Conservation (phyloP, 75 land plant species). For the Pinus tabuliformis region DNA sequence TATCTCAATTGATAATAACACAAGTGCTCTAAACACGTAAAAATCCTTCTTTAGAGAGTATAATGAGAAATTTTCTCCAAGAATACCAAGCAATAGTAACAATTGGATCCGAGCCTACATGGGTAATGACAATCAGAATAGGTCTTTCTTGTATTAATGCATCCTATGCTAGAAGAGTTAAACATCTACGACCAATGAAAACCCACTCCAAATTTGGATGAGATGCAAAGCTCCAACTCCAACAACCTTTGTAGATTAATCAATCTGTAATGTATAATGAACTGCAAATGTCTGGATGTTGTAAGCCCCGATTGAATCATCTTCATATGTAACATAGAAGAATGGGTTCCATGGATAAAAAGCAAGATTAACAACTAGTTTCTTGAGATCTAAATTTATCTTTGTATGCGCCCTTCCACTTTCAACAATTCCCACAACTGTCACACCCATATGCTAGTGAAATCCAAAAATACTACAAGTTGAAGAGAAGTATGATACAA, state of each 20-base stretch:
- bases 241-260: conserved; percentile 82
- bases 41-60: conserved; percentile 86
- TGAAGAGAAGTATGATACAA: too few relatives aligned
- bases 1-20: conserved; percentile 70
- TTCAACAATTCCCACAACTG: conserved; percentile 97
- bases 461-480: too few relatives aligned
- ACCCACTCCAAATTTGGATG: conserved; percentile 96
- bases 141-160: conserved; percentile 85
- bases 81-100: conserved; percentile 80
- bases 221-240: conserved; percentile 98
- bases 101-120: conserved; percentile 53
- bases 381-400: conserved; percentile 96
- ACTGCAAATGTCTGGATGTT: conserved; percentile 90
- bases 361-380: conserved; percentile 93
- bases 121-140: conserved; percentile 56
- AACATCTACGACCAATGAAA: conserved; percentile 92
- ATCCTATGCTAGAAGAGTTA: conserved; percentile 97
- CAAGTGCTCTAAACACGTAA: conserved; percentile 91
- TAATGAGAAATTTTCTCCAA: conserved; percentile 65
- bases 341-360: conserved; percentile 96
- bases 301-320: conserved; percentile 92
- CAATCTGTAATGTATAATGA: conserved; percentile 91
- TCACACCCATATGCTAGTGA: not conserved
- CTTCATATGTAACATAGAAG: conserved; percentile 94
- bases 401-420: conserved; percentile 92